These are phyloP conservation scores for Pseudomonodictys pantanalensis DNA, from an alignment of 495 filamentous ascomycete species.

Conservation along the genomic window DNA sequence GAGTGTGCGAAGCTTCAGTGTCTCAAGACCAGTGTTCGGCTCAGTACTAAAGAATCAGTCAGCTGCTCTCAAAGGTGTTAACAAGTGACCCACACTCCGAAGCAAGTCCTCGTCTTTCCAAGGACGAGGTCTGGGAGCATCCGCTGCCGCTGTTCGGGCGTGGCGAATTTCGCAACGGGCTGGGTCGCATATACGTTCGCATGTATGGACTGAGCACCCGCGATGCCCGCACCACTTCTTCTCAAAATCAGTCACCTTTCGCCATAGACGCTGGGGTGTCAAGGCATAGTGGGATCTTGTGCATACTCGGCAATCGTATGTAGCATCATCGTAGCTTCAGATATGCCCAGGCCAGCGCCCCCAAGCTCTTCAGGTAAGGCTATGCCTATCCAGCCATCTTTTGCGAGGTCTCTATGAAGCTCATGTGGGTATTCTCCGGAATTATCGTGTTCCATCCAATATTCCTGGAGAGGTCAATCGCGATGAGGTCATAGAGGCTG, in stretches of 20 bases:
- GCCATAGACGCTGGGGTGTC: too few relatives aligned
- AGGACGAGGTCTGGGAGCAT: slow-evolving; percentile 68
- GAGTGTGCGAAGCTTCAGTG: slow-evolving; percentile 61
- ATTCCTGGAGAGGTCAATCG: slow-evolving; percentile 44
- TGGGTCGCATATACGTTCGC: slow-evolving; percentile 78
- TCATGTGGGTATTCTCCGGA: slow-evolving; percentile 66
- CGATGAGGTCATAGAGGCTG: background rate
- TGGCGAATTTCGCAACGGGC: slow-evolving; percentile 65
- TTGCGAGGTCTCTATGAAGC: slow-evolving; percentile 71
- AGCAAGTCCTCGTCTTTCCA: slow-evolving; percentile 66
- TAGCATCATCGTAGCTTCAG: slow-evolving; percentile 82
- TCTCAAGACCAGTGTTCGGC: slow-evolving; percentile 72
- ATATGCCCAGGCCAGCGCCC: slow-evolving; percentile 72
- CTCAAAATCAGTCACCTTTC: background rate
- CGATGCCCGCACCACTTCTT: slow-evolving; percentile 68
- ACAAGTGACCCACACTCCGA: slow-evolving; percentile 53
- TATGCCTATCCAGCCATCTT: slow-evolving; percentile 80
- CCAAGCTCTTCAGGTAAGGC: slow-evolving; percentile 70
- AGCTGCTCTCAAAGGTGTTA: background rate
- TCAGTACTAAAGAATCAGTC: slow-evolving; percentile 43
- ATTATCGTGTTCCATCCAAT: slow-evolving; percentile 71
- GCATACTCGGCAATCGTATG: slow-evolving; percentile 69
- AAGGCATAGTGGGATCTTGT: background rate
- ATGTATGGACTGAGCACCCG: slow-evolving; percentile 73
- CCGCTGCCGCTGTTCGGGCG: slow-evolving; percentile 53